Conservation (phyloP, 2,329 filamentous ascomycete genomes). For the Trichoderma sp. region DNA sequence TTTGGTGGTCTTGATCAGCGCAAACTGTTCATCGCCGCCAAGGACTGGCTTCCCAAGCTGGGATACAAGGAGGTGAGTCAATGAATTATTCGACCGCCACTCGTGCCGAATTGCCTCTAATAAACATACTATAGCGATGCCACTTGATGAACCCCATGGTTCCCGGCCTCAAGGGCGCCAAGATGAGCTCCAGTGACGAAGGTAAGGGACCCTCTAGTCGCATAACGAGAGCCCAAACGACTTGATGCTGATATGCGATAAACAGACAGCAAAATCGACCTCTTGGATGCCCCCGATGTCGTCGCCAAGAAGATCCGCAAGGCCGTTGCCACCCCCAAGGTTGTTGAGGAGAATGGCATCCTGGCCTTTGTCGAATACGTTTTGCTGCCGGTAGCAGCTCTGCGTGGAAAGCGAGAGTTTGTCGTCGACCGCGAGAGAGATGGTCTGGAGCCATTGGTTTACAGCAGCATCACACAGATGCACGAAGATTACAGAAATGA, state of each 20-base stretch:
- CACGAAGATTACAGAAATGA: conserved; percentile 79
- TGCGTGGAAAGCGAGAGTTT: conserved; percentile 63
- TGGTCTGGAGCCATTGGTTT: conserved; percentile 69
- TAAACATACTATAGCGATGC: conserved; percentile 30
- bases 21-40: conserved; percentile 84
- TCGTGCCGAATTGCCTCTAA: not conserved
- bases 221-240: accelerated
- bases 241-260: not conserved
- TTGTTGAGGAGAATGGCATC: conserved; percentile 81
- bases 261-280: conserved; percentile 81
- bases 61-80: conserved; percentile 66
- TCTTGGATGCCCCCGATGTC: conserved; percentile 74
- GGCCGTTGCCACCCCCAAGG: conserved; percentile 71
- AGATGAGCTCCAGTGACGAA: conserved; percentile 77
- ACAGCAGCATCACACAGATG: conserved; percentile 71
- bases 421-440: conserved; percentile 64
- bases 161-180: conserved; percentile 76
- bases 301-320: conserved; percentile 85
- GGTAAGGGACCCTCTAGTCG: conserved; percentile 39
- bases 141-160: conserved; percentile 70
- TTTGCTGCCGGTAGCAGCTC: conserved; percentile 70
- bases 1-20: conserved; percentile 85
- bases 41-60: conserved; percentile 79
- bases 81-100: not conserved
- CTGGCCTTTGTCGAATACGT: conserved; percentile 85